Base-by-base conservation (phyloP, 2,329 filamentous ascomycete species). In the Penicillium italicum region DNA sequence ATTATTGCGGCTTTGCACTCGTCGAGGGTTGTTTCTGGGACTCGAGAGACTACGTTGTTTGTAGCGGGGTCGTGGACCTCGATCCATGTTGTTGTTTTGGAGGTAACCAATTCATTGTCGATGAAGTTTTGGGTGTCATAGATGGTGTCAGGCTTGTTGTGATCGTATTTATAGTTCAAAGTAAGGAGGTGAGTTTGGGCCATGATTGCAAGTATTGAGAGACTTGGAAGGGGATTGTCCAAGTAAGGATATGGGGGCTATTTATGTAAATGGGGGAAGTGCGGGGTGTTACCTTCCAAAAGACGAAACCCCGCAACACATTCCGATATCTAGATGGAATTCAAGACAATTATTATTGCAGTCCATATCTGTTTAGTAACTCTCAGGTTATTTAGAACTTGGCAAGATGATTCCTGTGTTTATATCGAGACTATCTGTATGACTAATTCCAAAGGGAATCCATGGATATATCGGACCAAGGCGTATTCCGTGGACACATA, bases 11-110 rank as follows among this genome's bases (percentile, higher is more conserved):
- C 81, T 57, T 77, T 76, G 55, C 85, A 75, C 72, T 85, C 83
- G 50, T 73, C 80, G 64, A 81, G 78, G 8, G 82, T 85, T 66
- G 77, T 79, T 71, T 85, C 82, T 5, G 83, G 83, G 7, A 85
- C 82, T 44, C 82, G 78, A 16, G 83, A 85, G 48, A 85, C 37
- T n/a, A 50, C 37, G n/a, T 50, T 34, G 20, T 50, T 50, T 50
- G 48, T 50, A 34, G 48, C 37, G 20, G 48, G 48, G 28, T 50
- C 48, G 11, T 50, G 28, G 16, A 50, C 38, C 1, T 50, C 48
- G 14, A 50, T 50, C 48, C 48, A 50, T 18, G 10, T 26, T 1
- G 28, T 44, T 11, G 48, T 44, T 18, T 26, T 50, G 16, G 48
- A 50, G 20, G 11, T 10, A 10, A 26, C 11, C 1, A 50, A 6